Evolutionary conservation across 179 eudicot species (phyloP).

Genomic region (Silene coronaria): DNA sequence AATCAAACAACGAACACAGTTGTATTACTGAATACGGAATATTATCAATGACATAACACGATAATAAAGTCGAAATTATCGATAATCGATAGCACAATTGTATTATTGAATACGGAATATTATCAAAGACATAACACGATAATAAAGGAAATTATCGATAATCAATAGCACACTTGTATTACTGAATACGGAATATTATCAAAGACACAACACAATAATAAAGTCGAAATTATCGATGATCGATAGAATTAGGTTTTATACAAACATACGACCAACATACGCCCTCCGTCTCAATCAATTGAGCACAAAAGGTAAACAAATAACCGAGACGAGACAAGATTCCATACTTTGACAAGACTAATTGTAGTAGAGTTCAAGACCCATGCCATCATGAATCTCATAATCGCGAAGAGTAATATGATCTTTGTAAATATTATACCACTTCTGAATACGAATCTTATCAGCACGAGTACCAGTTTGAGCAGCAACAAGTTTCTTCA

Average conservation of each 20-base stretch:
- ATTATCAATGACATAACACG: no score
- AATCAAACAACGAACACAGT: neutral
- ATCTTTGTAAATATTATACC: conserved; percentile 90
- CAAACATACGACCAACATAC: neutral
- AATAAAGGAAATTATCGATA: neutral
- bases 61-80: neutral
- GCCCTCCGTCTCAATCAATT: neutral
- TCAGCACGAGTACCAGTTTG: conserved; percentile 88
- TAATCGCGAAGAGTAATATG: conserved; percentile 85
- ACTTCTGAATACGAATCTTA: conserved; percentile 88
- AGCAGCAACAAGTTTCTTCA: conserved; percentile 92
- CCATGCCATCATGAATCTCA: conserved; percentile 97
- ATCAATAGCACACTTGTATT: no score
- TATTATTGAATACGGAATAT: no score
- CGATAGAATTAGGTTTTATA: neutral
- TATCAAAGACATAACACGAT: no score
- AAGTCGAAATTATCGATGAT: neutral
- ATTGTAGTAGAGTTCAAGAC: conserved; percentile 91
- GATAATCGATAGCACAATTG: neutral
- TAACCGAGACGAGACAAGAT: neutral
- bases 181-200: no score
- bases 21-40: no score
- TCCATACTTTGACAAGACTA: neutral
- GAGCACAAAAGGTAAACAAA: neutral
- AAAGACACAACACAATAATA: no score